phyloP scores from a whole-genome alignment of 2,329 filamentous ascomycete genomes.

The Chaetomiaceae sp. region DNA sequence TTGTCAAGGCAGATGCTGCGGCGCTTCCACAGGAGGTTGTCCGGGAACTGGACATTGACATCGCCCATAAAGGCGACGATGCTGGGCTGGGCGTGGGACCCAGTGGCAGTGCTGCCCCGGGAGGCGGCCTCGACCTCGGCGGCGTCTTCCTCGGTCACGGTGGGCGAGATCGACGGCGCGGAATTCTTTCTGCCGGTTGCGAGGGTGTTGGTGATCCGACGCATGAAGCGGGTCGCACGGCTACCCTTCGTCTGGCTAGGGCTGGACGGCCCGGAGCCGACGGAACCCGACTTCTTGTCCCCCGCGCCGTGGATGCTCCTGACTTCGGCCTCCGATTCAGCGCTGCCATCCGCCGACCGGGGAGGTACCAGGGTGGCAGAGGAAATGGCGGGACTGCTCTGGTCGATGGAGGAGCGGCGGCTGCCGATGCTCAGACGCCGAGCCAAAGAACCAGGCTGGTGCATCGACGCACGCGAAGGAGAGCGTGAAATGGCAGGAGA shows the following conservation, averaged over 20 bases:
- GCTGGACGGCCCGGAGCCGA: conserved; percentile 23
- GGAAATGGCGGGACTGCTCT: conserved; percentile 36
- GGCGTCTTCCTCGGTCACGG: conserved; percentile 46
- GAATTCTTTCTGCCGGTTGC: conserved; percentile 42
- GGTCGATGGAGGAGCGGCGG: conserved; percentile 48
- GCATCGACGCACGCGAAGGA: conserved; percentile 44
- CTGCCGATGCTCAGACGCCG: conserved; percentile 63
- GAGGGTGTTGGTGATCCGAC: conserved; percentile 52
- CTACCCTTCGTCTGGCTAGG: conserved; percentile 42
- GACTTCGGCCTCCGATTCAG: conserved; percentile 43
- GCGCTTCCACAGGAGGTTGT: conserved; percentile 94
- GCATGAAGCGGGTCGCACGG: conserved; percentile 54
- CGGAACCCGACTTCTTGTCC: conserved; percentile 20
- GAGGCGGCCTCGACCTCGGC: conserved; percentile 31
- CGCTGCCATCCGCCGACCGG: conserved; percentile 40
- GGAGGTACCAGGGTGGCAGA: conserved; percentile 37
- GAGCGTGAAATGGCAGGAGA: conserved; percentile 34
- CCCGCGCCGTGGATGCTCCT: conserved; percentile 32
- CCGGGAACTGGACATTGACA: conserved; percentile 95
- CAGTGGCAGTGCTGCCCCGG: conserved; percentile 12
- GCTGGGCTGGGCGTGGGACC: conserved; percentile 29
- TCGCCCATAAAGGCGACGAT: conserved; percentile 72
- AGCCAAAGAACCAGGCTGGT: conserved; percentile 47
- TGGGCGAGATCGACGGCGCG: conserved; percentile 44
- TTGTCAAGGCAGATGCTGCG: conserved; percentile 82